Evolutionary conservation across 305 asterid genomes (phyloP).

Genomic region (Caryopteris hybrid): DNA sequence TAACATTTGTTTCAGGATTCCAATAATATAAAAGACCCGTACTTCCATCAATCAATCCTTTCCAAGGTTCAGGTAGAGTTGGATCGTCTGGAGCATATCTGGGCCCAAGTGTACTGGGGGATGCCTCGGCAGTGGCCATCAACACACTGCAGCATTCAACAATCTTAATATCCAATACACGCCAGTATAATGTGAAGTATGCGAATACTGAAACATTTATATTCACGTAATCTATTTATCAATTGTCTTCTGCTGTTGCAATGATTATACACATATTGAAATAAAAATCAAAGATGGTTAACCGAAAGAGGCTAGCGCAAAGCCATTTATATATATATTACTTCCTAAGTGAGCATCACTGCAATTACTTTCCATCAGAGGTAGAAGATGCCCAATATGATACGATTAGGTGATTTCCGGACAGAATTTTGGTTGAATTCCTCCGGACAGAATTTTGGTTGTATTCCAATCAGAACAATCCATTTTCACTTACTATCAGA

Average conservation of each 20-base stretch:
- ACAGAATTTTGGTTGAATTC: not conserved
- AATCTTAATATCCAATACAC: constrained; percentile 7
- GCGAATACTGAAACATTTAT: not conserved
- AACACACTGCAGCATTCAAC: constrained; percentile 22
- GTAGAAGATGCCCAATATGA: not conserved
- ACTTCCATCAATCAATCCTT: constrained; percentile 86
- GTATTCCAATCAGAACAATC: not conserved
- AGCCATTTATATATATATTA: not conserved
- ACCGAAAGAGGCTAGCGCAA: not conserved
- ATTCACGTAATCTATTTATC: not conserved
- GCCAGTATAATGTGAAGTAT: not conserved
- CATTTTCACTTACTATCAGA: not conserved
- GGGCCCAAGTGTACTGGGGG: constrained; percentile 56
- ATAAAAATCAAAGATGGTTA: not conserved
- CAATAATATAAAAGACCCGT: constrained; percentile 70
- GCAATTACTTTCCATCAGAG: not conserved
- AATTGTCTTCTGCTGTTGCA: not conserved
- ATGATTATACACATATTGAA: not conserved
- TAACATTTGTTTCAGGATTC: constrained; percentile 91
- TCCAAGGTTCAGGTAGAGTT: constrained; percentile 91
- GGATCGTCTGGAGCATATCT: constrained; percentile 97
- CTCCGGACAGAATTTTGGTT: not conserved
- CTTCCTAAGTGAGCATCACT: not conserved
- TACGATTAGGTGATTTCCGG: not conserved
- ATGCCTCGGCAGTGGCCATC: constrained; percentile 74